These are phyloP conservation scores for Lagenidium sp. DNA, from an alignment of 352 stramenopile genomes.

Conservation along the genomic window DNA sequence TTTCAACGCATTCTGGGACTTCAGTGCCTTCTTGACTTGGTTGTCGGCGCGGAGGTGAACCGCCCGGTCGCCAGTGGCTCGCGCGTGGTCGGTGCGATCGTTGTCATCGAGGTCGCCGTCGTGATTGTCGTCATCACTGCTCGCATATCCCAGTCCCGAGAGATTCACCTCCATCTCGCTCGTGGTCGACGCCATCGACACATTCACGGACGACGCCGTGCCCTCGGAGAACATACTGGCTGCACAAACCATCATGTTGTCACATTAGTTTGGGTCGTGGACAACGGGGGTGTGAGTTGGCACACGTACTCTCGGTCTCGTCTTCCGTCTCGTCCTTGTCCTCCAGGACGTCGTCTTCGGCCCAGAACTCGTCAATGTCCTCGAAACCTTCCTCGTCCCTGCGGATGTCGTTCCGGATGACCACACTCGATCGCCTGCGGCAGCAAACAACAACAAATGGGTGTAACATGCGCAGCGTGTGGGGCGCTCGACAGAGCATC, in stretches of 20 bases:
- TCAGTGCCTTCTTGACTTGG: too few relatives aligned
- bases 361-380: conserved; percentile 85
- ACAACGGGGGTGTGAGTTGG: too few relatives aligned
- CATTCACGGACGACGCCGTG: conserved; percentile 7
- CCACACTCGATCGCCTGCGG: conserved; percentile 34
- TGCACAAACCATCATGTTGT: neutral
- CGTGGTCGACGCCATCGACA: conserved; percentile 11
- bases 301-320: too few relatives aligned
- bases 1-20: too few relatives aligned
- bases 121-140: conserved; percentile 7
- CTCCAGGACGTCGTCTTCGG: conserved; percentile 32
- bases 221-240: conserved; percentile 14
- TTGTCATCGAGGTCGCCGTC: too few relatives aligned
- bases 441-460: too few relatives aligned
- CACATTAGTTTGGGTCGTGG: too few relatives aligned
- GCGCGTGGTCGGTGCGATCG: too few relatives aligned
- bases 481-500: too few relatives aligned
- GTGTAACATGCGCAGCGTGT: too few relatives aligned
- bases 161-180: conserved; percentile 11
- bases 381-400: conserved; percentile 78
- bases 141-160: conserved; percentile 4
- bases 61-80: too few relatives aligned
- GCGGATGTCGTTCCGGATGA: conserved; percentile 55
- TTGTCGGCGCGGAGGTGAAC: too few relatives aligned
- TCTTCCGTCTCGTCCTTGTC: conserved; percentile 33